phyloP scores from a whole-genome alignment of 164 flowering plant species.

The grape (Vitis vinifera) region DNA sequence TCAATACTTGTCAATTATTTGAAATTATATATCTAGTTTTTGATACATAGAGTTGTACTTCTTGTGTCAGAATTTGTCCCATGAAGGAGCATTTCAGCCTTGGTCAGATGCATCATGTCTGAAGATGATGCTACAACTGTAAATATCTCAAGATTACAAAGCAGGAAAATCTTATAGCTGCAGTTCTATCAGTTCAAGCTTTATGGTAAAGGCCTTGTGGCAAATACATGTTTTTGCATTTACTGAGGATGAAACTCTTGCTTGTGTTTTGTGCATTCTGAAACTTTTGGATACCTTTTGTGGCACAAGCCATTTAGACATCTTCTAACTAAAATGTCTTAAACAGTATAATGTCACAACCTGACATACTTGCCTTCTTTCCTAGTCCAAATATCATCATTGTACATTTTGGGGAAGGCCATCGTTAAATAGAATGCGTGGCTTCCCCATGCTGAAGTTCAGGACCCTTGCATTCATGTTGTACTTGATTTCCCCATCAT shows the following conservation, averaged over 20 bases:
- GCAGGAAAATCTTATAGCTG: background rate
- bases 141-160: background rate
- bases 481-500: constrained; percentile 83
- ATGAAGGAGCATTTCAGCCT: constrained; percentile 33
- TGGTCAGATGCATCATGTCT: constrained; percentile 26
- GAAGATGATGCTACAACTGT: constrained; percentile 8
- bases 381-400: constrained; percentile 4
- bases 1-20: background rate
- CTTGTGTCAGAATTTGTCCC: constrained; percentile 30
- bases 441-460: constrained; percentile 98
- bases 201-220: background rate
- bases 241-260: background rate
- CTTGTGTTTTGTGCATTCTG: background rate
- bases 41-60: background rate
- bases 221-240: background rate
- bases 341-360: background rate
- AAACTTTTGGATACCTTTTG: background rate
- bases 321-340: background rate
- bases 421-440: constrained; percentile 51
- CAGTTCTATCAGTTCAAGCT: background rate
- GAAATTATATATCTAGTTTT: background rate
- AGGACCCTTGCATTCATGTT: constrained; percentile 82
- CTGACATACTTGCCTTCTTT: background rate
- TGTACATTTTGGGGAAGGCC: constrained; percentile 38
- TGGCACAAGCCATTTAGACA: background rate